Conservation (phyloP, 129 eudicot species). For the Mikania micrantha region DNA sequence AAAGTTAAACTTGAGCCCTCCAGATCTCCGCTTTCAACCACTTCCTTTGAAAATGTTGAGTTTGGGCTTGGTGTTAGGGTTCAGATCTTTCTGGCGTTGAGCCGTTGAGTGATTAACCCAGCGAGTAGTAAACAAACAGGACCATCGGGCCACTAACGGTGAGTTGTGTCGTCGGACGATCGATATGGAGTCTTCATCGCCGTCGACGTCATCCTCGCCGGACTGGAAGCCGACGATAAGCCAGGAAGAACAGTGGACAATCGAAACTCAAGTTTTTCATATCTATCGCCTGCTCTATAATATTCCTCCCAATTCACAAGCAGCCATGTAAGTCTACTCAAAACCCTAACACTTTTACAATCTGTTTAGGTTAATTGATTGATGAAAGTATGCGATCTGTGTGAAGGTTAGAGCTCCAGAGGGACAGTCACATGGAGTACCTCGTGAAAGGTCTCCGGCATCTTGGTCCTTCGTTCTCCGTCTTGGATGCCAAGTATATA, state of each 20-base stretch:
- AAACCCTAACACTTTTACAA: neutral
- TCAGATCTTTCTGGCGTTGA: neutral
- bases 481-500: slow-evolving; percentile 74
- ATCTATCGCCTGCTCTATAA: slow-evolving; percentile 34
- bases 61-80: neutral
- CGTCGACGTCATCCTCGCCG: slow-evolving; percentile 14
- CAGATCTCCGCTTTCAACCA: too few species aligned
- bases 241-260: slow-evolving; percentile 65
- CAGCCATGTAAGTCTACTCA: slow-evolving; percentile 41
- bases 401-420: slow-evolving; percentile 56
- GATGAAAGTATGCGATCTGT: neutral
- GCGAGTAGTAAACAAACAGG: neutral
- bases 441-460: slow-evolving; percentile 63
- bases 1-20: too few species aligned
- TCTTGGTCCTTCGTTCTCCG: slow-evolving; percentile 56
- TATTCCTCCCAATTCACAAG: slow-evolving; percentile 55
- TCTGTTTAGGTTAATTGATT: slow-evolving; percentile 6
- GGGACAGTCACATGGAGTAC: slow-evolving; percentile 59
- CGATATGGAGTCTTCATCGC: slow-evolving; percentile 21
- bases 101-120: neutral
- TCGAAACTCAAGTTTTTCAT: slow-evolving; percentile 40
- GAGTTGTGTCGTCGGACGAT: neutral
- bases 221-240: slow-evolving; percentile 34
- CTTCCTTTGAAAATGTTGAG: too few species aligned
- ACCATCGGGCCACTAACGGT: neutral